Evolutionary conservation across 306 rosid species (phyloP).

Genomic region (Mimosa bimucronata): DNA sequence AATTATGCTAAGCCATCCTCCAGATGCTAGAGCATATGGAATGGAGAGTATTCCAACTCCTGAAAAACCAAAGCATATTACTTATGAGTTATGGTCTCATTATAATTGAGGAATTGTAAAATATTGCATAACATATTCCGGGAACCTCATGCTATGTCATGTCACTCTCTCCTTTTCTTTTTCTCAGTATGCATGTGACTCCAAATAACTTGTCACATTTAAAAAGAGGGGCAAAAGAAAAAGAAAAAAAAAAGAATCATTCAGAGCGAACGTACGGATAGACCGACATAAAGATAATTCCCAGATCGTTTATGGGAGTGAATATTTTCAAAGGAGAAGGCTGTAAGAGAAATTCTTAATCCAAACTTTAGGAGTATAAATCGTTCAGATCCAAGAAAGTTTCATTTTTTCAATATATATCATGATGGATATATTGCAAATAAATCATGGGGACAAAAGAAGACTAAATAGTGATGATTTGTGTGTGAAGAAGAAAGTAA

Average conservation of each 20-base stretch:
- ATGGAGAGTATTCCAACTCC: constrained; percentile 84
- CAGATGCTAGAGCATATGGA: constrained; percentile 83
- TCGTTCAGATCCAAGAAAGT: neutral
- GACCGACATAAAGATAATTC: neutral
- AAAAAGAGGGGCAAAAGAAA: too few relatives aligned
- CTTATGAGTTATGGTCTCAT: neutral
- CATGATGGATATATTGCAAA: neutral
- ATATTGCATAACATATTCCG: neutral
- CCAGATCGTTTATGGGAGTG: neutral
- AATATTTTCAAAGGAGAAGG: neutral
- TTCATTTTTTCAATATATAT: neutral
- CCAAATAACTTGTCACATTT: neutral
- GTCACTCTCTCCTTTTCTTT: neutral
- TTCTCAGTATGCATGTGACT: neutral
- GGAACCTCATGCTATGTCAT: neutral
- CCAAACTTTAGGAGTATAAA: neutral
- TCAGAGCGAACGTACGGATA: neutral
- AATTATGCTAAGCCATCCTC: constrained; percentile 80
- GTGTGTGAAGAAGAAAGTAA: neutral
- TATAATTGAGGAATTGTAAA: neutral
- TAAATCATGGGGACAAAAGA: neutral
- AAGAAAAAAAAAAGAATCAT: neutral
- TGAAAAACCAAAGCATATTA: constrained; percentile 37
- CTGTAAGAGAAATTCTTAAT: neutral
- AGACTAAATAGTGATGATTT: neutral